phyloP scores from a whole-genome alignment of 768 basidiomycete species.

The Pisolithus orientalis region DNA sequence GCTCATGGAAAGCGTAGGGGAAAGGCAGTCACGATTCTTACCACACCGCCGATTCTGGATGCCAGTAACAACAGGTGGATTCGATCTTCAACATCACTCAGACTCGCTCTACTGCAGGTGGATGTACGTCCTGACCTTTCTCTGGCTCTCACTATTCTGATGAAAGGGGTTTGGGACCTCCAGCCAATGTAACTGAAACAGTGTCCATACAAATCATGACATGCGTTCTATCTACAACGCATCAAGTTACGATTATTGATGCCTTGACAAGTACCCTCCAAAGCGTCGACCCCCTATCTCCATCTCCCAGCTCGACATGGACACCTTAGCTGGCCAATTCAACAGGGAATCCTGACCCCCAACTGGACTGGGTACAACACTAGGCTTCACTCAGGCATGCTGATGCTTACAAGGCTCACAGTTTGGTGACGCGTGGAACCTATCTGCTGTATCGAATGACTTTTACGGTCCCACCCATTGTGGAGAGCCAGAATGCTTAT shows the following conservation, averaged over 20 bases:
- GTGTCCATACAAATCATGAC: neutral
- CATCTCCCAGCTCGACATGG: neutral
- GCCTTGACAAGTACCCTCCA: neutral
- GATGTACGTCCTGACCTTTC: neutral
- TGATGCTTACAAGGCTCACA: neutral
- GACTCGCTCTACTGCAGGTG: neutral
- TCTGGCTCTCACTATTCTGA: too few relatives aligned
- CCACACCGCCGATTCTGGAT: too few relatives aligned
- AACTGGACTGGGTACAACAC: neutral
- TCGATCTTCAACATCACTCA: too few relatives aligned
- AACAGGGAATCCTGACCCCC: slow-evolving; percentile 1
- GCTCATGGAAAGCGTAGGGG: too few relatives aligned
- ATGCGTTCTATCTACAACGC: neutral
- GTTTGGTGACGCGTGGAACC: too few relatives aligned
- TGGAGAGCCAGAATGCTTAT: neutral
- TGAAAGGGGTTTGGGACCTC: neutral
- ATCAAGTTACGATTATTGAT: neutral
- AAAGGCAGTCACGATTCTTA: too few relatives aligned
- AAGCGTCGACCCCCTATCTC: neutral
- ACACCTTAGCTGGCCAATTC: neutral
- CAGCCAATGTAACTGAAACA: neutral
- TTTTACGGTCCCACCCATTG: neutral
- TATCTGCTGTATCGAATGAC: too few relatives aligned
- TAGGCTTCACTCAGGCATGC: neutral
- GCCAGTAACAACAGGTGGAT: too few relatives aligned